A percentile compares a stretch with the other conserved stretches of the same genome.
Conservation (phyloP, 2,329 filamentous ascomycete species). For the Westerdykella ornata region DNA sequence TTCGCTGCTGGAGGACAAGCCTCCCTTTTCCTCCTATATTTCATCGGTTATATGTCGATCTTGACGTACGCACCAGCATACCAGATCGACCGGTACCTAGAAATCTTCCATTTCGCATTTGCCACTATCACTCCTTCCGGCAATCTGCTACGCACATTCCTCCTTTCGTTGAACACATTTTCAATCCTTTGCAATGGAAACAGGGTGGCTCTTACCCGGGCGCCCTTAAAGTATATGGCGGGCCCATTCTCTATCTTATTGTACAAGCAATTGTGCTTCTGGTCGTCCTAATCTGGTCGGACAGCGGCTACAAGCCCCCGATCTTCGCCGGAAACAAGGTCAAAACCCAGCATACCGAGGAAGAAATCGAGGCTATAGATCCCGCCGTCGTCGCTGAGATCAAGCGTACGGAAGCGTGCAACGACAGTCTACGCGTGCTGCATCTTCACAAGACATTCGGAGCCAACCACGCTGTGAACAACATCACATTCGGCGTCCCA, state of each 20-base stretch:
- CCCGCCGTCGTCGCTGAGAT: constrained; percentile 61
- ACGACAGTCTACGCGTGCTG: constrained; percentile 68
- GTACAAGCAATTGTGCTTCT: constrained; percentile 68
- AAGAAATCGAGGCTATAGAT: constrained; percentile 41
- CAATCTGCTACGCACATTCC: constrained; percentile 65
- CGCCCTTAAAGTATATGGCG: constrained; percentile 68
- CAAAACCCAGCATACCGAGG: constrained; percentile 36
- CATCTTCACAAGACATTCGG: constrained; percentile 77
- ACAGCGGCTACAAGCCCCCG: constrained; percentile 60
- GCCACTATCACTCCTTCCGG: constrained; percentile 69
- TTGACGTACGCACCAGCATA: constrained; percentile 68
- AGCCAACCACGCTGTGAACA: constrained; percentile 68
- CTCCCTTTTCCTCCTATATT: constrained; percentile 44
- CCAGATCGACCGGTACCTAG: constrained; percentile 59
- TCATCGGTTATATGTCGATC: constrained; percentile 48
- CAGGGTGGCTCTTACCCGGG: constrained; percentile 60
- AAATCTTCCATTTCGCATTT: constrained; percentile 68
- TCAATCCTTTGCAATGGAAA: constrained; percentile 64
- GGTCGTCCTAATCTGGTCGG: constrained; percentile 67
- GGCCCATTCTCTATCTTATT: constrained; percentile 75
- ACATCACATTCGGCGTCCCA: constrained; percentile 75
- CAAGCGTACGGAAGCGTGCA: constrained; percentile 52
- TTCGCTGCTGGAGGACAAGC: constrained; percentile 73
- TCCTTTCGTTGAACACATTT: constrained; percentile 76
- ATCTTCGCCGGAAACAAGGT: constrained; percentile 40